Evolutionary conservation across 768 basidiomycete species (phyloP).

Genomic region (Russula olivacea): DNA sequence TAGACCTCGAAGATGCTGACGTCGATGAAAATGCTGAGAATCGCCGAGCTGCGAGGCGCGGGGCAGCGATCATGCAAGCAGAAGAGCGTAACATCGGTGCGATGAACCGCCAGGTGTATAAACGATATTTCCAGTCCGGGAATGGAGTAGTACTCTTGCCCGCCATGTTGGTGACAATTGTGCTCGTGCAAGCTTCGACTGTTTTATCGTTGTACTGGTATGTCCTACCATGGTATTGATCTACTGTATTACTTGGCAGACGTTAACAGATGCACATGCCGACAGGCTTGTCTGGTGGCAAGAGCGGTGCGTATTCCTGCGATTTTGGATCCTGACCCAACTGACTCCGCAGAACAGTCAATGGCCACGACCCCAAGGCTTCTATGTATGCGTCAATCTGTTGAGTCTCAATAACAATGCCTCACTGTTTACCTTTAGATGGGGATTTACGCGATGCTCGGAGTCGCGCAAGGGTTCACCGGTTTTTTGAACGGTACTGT

Average conservation of each 20-base stretch:
- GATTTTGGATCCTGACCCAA: background rate
- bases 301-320: slow-evolving; percentile 40
- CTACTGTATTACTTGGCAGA: slow-evolving; percentile 2
- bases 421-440: slow-evolving; percentile 43
- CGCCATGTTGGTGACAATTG: slow-evolving; percentile 51
- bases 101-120: slow-evolving; percentile 49
- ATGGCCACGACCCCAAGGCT: slow-evolving; percentile 54
- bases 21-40: slow-evolving; percentile 37
- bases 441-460: slow-evolving; percentile 73
- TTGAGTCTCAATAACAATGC: background rate
- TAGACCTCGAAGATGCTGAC: slow-evolving; percentile 34
- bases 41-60: slow-evolving; percentile 34
- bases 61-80: slow-evolving; percentile 65
- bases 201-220: slow-evolving; percentile 75
- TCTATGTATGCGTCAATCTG: slow-evolving; percentile 54
- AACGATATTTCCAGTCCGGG: slow-evolving; percentile 62
- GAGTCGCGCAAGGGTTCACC: slow-evolving; percentile 60
- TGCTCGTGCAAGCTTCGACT: slow-evolving; percentile 60
- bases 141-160: slow-evolving; percentile 62
- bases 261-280: background rate
- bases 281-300: slow-evolving; percentile 82
- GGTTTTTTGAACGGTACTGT: slow-evolving; percentile 62
- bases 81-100: slow-evolving; percentile 82
- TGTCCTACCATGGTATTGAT: slow-evolving; percentile 24
- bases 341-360: slow-evolving; percentile 34